phyloP scores from a whole-genome alignment of 768 basidiomycete genomes.

The Melanogaster broomeanus region DNA sequence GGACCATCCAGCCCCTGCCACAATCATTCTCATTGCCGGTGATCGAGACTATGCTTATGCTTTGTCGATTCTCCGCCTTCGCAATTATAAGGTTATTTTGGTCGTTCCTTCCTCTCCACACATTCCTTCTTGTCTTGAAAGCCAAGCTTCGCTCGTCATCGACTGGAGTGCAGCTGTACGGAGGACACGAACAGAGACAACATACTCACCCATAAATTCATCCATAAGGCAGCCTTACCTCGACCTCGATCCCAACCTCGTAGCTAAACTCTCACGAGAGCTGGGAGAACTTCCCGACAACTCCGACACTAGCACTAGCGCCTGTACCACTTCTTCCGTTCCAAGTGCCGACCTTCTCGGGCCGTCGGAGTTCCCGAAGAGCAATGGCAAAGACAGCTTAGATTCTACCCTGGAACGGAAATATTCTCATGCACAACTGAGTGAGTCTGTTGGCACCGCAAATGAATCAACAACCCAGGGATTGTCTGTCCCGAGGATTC shows the following conservation, averaged over 20 bases:
- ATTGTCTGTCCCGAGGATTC: conserved; percentile 15
- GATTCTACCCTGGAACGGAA: conserved; percentile 8
- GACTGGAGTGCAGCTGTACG: conserved; percentile 51
- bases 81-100: conserved; percentile 53
- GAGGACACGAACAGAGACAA: conserved; percentile 26
- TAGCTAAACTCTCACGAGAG: conserved; percentile 22
- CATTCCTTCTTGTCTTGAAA: conserved; percentile 47
- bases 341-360: conserved; percentile 24
- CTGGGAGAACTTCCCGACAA: conserved; percentile 19
- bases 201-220: too few species aligned
- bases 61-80: conserved; percentile 54
- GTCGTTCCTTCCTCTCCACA: conserved; percentile 43
- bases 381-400: not conserved
- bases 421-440: conserved; percentile 4
- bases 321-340: conserved; percentile 1
- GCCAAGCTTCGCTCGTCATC: conserved; percentile 53
- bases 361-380: conserved; percentile 11
- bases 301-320: conserved; percentile 6
- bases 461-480: conserved; percentile 6
- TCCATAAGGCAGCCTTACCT: conserved; percentile 25
- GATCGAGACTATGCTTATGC: conserved; percentile 70
- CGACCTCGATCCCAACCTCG: conserved; percentile 26
- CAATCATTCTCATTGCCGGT: conserved; percentile 63
- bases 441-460: conserved; percentile 6
- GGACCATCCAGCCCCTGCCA: conserved; percentile 54